A percentile compares a stretch with the other conserved stretches of the same genome.
Conservation (phyloP, 352 stramenopile species). For the Plasmopara viticola region DNA sequence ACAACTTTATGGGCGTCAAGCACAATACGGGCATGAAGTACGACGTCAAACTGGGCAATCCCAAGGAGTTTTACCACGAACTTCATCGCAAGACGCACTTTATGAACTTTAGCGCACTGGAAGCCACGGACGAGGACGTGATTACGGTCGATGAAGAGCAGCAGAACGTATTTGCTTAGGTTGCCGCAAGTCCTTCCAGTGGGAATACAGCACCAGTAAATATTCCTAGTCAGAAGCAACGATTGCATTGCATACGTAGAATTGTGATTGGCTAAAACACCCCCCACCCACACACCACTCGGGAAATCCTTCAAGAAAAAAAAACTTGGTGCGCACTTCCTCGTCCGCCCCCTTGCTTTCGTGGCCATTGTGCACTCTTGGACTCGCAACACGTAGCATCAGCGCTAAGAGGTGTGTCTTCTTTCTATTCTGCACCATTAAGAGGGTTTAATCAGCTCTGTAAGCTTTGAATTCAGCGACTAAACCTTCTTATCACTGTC, state of each 20-base stretch:
- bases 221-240: background rate
- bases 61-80: constrained; percentile 99
- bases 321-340: constrained; percentile 5
- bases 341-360: constrained; percentile 8
- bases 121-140: constrained; percentile 87
- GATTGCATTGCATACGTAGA: background rate
- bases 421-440: background rate
- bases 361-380: background rate
- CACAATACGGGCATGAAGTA: constrained; percentile 98
- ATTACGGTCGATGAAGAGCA: constrained; percentile 90
- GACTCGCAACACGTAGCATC: background rate
- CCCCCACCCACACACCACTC: constrained; percentile 6
- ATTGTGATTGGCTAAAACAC: background rate
- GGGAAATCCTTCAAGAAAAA: constrained; percentile 24
- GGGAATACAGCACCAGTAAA: constrained; percentile 1
- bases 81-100: constrained; percentile 99
- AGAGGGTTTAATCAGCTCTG: constrained; percentile 1
- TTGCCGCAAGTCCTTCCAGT: constrained; percentile 1
- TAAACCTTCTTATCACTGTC: constrained; percentile 10
- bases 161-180: constrained; percentile 77
- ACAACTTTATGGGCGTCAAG: constrained; percentile 99
- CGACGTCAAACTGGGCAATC: constrained; percentile 95
- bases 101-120: constrained; percentile 97
- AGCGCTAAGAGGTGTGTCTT: constrained; percentile 15
- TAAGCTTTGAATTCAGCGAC: constrained; percentile 1